Conservation (phyloP, 139 green algal species). For the Ettlia oleoabundans region DNA sequence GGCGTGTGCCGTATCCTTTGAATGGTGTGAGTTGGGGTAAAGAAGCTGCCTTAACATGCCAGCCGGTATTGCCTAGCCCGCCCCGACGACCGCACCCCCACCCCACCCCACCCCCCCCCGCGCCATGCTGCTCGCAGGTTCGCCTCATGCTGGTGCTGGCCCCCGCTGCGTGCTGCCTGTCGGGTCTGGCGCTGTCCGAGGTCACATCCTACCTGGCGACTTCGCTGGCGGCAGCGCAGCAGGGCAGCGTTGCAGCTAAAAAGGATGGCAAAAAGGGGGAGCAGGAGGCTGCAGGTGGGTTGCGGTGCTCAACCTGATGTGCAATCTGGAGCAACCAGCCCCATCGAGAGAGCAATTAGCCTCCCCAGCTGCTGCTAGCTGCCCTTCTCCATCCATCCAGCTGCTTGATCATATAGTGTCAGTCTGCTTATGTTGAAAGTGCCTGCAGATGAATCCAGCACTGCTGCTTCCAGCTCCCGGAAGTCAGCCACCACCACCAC, state of each 20-base stretch:
- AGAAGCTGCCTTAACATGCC: no score
- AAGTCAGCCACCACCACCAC: background rate
- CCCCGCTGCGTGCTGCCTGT: slow-evolving; percentile 92
- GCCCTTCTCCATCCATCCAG: background rate
- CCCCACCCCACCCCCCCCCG: background rate
- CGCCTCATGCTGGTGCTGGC: slow-evolving; percentile 97
- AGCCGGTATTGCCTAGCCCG: no score
- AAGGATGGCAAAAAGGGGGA: background rate
- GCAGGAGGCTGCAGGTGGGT: background rate
- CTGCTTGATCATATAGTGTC: background rate
- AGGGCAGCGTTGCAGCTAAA: background rate
- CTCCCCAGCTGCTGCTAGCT: background rate
- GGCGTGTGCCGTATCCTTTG: no score
- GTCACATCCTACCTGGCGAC: slow-evolving; percentile 19
- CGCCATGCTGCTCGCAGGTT: slow-evolving; percentile 63
- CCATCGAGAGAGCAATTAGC: background rate
- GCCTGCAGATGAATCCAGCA: background rate
- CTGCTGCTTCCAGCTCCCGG: background rate
- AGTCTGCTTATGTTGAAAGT: background rate
- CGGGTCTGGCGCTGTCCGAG: slow-evolving; percentile 77
- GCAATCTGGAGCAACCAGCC: background rate
- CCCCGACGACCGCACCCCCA: no score
- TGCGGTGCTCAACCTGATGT: background rate
- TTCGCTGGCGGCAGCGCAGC: slow-evolving; percentile 24
- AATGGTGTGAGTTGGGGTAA: no score